Evolutionary conservation across 768 basidiomycete genomes (phyloP), one percentile per base, ranked within the genome.

Genomic region (Dacryopinax spathularia): DNA sequence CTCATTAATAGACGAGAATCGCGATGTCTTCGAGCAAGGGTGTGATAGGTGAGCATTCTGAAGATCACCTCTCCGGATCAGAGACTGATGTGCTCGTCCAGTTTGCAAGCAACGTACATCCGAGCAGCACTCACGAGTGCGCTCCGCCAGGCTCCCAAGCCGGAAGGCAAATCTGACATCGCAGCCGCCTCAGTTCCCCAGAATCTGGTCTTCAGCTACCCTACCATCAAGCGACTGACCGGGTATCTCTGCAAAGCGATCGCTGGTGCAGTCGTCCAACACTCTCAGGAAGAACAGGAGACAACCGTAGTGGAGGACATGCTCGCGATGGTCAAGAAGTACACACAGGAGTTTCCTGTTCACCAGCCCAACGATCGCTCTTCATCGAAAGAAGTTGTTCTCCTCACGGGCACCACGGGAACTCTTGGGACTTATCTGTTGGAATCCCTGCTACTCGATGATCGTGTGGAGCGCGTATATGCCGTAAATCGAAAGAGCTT

Each of bases 281-380:
- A n/a, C n/a, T n/a, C n/a, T n/a, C n/a, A n/a, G n/a, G n/a, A n/a
- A n/a, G n/a, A n/a, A n/a, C n/a, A n/a, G n/a, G n/a, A n/a, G n/a
- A n/a, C n/a, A n/a, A n/a, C n/a, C 27, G 61, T 22, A 56, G 62
- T 66, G 27, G 37, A 41, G 22, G 66, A 63, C 2, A 78, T 79
- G 66, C 70, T 74, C 33, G 72, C 66, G 0, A 74, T 81, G 71
- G 74, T 80, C 36, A 73, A 72, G 12, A 79, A 77, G 67, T 78
- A 81, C 66, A 72, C 25, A 67, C 48, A 3, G 62, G 66, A 62
- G 56, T 74, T 61, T 33, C 66, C 33, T 60, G 64, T 16, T 41
- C 65, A 20, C 65, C 66, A 13, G 34, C 60, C 27, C 15, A 6
- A 2, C 3, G 13, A 56, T 7, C 7, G 39, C 18, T 5, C 25